phyloP scores from a whole-genome alignment of 805 yeast genomes.

The Yamadazyma philogaea region DNA sequence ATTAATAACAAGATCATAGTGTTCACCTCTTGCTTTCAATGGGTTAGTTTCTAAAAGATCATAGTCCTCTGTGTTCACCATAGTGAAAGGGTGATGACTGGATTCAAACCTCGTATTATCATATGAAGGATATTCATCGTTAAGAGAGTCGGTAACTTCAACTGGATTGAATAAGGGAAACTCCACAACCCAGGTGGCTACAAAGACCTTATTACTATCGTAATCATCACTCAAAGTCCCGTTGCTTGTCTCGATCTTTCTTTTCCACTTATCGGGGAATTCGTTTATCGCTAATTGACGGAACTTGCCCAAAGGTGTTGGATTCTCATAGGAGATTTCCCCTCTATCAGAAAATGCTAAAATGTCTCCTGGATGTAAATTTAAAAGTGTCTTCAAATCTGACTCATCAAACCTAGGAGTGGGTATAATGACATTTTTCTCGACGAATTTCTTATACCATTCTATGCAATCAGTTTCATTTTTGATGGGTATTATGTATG shows the following conservation, averaged over 20 bases:
- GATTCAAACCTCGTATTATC: constrained; percentile 49
- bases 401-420: constrained; percentile 17
- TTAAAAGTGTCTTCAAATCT: constrained; percentile 25
- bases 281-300: constrained; percentile 68
- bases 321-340: constrained; percentile 74
- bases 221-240: constrained; percentile 16
- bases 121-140: constrained; percentile 49
- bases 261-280: constrained; percentile 50
- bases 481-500: constrained; percentile 52
- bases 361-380: constrained; percentile 63
- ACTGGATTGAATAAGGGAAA: constrained; percentile 88
- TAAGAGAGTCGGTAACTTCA: constrained; percentile 29
- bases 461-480: constrained; percentile 31
- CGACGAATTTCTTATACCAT: constrained; percentile 45
- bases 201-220: constrained; percentile 39
- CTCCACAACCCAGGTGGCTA: constrained; percentile 82
- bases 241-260: constrained; percentile 26
- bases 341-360: constrained; percentile 79
- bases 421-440: constrained; percentile 21
- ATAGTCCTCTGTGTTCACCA: constrained; percentile 74
- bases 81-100: constrained; percentile 97
- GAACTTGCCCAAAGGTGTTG: constrained; percentile 88
- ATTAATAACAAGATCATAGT: constrained; percentile 88
- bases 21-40: constrained; percentile 74
- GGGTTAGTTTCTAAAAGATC: constrained; percentile 53